Conservation (phyloP, 164 flowering plant genomes). For the Annona squamosa region DNA sequence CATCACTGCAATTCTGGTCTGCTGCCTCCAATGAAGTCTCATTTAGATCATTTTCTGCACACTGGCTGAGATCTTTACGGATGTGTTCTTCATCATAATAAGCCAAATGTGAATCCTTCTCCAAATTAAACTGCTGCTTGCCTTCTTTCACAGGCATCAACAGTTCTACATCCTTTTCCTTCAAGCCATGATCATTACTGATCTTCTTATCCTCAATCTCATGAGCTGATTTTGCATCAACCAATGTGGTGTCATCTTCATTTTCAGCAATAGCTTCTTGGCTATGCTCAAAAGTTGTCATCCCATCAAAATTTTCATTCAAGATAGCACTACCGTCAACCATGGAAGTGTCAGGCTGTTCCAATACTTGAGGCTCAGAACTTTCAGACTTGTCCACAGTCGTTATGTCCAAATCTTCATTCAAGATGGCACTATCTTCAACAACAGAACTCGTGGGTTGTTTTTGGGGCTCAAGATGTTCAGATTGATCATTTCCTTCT, state of each 20-base stretch:
- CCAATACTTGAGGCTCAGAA: conserved; percentile 3
- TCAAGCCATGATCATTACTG: background rate
- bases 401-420: conserved; percentile 9
- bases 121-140: conserved; percentile 1
- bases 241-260: conserved; percentile 9
- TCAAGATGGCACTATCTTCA: conserved; percentile 16
- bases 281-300: conserved; percentile 8
- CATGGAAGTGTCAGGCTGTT: conserved; percentile 17
- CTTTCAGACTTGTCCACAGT: background rate
- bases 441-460: conserved; percentile 16
- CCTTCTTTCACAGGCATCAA: too few species aligned
- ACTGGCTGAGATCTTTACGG: background rate
- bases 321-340: conserved; percentile 13
- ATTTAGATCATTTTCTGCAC: conserved; percentile 1
- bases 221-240: conserved; percentile 16
- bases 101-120: background rate
- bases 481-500: conserved; percentile 25
- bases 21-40: background rate
- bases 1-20: background rate
- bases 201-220: background rate
- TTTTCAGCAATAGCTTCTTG: conserved; percentile 13
- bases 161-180: background rate
- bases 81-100: background rate
- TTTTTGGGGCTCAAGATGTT: conserved; percentile 3
- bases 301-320: conserved; percentile 15